Conservation (phyloP, 106 monocot genomes). For the Dioscorea zingiberensis region DNA sequence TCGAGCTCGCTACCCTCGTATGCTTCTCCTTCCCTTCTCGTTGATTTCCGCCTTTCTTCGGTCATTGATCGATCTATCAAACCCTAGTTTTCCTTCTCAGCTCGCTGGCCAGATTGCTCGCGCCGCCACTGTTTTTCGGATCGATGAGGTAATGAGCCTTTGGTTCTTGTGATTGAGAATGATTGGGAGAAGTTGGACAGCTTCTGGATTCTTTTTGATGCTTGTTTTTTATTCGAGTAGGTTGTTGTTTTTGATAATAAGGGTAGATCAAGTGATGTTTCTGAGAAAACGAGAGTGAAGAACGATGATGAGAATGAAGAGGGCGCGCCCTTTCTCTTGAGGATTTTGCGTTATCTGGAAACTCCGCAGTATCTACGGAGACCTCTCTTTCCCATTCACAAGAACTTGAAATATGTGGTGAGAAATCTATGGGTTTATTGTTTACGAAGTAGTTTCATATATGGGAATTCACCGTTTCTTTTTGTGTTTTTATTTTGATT, state of each 20-base stretch:
- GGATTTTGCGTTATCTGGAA: conserved; percentile 80
- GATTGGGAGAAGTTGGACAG: neutral
- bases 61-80: neutral
- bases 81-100: conserved; percentile 17
- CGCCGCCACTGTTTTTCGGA: conserved; percentile 81
- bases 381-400: conserved; percentile 78
- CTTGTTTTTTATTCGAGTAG: conserved; percentile 29
- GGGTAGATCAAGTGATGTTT: conserved; percentile 23
- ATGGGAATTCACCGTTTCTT: too few relatives aligned
- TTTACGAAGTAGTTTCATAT: too few relatives aligned
- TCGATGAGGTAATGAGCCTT: conserved; percentile 60
- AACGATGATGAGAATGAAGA: conserved; percentile 32
- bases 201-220: neutral
- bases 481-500: neutral
- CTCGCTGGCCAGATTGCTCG: conserved; percentile 93
- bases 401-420: conserved; percentile 78
- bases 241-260: conserved; percentile 84
- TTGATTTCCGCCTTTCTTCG: neutral
- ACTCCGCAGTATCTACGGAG: conserved; percentile 91
- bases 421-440: neutral
- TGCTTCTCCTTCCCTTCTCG: neutral
- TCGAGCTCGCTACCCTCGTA: conserved; percentile 90
- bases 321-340: conserved; percentile 68
- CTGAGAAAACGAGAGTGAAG: conserved; percentile 2
- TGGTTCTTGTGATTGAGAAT: neutral